phyloP scores from a whole-genome alignment of 441 rosid species.

The Omphalea diandra region DNA sequence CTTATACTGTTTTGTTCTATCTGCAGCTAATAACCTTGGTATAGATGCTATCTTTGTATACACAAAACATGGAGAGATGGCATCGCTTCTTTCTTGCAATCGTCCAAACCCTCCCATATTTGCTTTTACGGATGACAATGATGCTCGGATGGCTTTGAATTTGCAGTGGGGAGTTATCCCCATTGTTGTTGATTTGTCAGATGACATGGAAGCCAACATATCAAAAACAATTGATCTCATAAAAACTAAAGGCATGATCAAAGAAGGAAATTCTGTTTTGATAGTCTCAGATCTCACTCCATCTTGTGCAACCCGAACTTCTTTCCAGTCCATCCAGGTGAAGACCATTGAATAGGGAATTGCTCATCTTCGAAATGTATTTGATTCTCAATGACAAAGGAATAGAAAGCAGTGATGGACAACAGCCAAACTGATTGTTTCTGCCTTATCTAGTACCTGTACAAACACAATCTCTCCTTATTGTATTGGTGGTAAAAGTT shows the following conservation, averaged over 20 bases:
- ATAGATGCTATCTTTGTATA: slow-evolving; percentile 91
- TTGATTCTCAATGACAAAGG: not conserved
- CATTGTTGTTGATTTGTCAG: slow-evolving; percentile 71
- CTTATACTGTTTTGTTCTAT: not conserved
- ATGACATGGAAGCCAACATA: slow-evolving; percentile 87
- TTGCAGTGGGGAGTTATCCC: slow-evolving; percentile 98
- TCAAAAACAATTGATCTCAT: slow-evolving; percentile 72
- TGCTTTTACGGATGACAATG: slow-evolving; percentile 69
- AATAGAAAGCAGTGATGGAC: slow-evolving; percentile 2
- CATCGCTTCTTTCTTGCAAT: slow-evolving; percentile 80
- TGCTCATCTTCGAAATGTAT: not conserved
- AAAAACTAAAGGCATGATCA: slow-evolving; percentile 83
- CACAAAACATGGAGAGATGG: slow-evolving; percentile 93
- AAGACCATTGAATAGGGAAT: slow-evolving; percentile 36
- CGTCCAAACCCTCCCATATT: slow-evolving; percentile 95
- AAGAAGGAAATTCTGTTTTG: slow-evolving; percentile 75
- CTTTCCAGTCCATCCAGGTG: slow-evolving; percentile 62
- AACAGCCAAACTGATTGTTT: not conserved
- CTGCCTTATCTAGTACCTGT: not conserved
- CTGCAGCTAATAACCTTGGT: slow-evolving; percentile 85
- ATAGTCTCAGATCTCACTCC: slow-evolving; percentile 83
- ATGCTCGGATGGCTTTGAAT: slow-evolving; percentile 74
- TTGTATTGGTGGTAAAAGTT: not conserved
- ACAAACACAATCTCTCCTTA: not conserved
- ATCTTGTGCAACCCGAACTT: slow-evolving; percentile 31